Conservation (phyloP, 2,329 filamentous ascomycete genomes). For the Aspergillus sp. region DNA sequence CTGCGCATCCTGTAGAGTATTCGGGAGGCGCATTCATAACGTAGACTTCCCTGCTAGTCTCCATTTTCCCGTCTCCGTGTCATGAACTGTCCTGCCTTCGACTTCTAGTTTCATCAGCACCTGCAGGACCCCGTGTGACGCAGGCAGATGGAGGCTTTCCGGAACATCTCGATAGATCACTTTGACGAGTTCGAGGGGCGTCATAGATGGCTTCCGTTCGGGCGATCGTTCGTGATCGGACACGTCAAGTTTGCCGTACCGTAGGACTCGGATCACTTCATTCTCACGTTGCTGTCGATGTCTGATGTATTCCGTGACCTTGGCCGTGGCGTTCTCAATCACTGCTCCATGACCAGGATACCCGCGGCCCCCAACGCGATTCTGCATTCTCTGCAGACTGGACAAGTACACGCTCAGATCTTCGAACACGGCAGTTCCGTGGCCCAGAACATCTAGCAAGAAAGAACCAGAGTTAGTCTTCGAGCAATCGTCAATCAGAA, state of each 20-base stretch:
- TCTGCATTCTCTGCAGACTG: slow-evolving; percentile 68
- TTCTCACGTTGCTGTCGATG: slow-evolving; percentile 79
- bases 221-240: slow-evolving; percentile 34
- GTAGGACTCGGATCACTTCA: slow-evolving; percentile 69
- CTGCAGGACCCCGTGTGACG: slow-evolving; percentile 72
- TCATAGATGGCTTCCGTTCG: slow-evolving; percentile 53
- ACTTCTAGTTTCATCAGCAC: slow-evolving; percentile 74
- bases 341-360: slow-evolving; percentile 89
- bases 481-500: not conserved
- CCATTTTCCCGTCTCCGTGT: slow-evolving; percentile 31
- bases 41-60: slow-evolving; percentile 29
- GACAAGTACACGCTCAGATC: slow-evolving; percentile 67
- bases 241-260: slow-evolving; percentile 39
- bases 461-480: not conserved
- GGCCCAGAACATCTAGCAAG: slow-evolving; percentile 67
- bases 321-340: slow-evolving; percentile 68
- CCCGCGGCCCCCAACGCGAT: slow-evolving; percentile 60
- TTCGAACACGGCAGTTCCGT: slow-evolving; percentile 84
- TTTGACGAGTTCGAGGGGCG: slow-evolving; percentile 79
- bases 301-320: slow-evolving; percentile 76
- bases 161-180: slow-evolving; percentile 80
- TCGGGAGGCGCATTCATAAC: slow-evolving; percentile 21
- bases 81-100: slow-evolving; percentile 65
- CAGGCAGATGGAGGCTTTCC: slow-evolving; percentile 71
- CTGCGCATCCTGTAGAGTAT: not conserved